Conservation (phyloP, 495 filamentous ascomycete species). For the Letharia lupina region DNA sequence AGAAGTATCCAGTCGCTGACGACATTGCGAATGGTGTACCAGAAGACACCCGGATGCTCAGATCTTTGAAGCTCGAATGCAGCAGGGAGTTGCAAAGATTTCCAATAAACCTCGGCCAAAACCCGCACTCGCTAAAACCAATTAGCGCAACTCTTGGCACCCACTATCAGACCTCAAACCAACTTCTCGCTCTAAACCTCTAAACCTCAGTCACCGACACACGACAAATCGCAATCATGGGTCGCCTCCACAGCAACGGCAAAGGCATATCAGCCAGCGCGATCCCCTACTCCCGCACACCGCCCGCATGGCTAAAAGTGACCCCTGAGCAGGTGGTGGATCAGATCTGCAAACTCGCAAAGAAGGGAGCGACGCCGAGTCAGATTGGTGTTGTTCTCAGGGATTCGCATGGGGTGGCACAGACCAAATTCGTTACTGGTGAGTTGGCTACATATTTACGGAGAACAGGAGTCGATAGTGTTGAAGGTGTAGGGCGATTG, state of each 20-base stretch:
- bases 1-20: neutral
- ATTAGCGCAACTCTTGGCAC: conserved; percentile 19
- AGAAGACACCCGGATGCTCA: neutral
- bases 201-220: neutral
- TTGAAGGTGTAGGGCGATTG: neutral
- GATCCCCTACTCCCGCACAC: conserved; percentile 88
- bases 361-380: conserved; percentile 89
- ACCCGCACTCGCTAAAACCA: conserved; percentile 12
- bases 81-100: neutral
- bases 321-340: conserved; percentile 87
- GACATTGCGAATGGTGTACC: neutral
- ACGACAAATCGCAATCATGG: conserved; percentile 57
- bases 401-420: conserved; percentile 93
- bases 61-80: neutral
- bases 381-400: conserved; percentile 98
- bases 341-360: conserved; percentile 97
- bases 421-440: conserved; percentile 96
- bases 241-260: conserved; percentile 97
- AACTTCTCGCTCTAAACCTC: neutral
- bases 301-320: conserved; percentile 89
- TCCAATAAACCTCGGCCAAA: neutral
- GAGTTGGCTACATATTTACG: conserved; percentile 31
- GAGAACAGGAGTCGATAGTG: too few relatives aligned
- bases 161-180: conserved; percentile 15
- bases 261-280: conserved; percentile 96